These are phyloP conservation scores for Podospora conica DNA, from an alignment of 495 filamentous ascomycete species.

Conservation along the genomic window DNA sequence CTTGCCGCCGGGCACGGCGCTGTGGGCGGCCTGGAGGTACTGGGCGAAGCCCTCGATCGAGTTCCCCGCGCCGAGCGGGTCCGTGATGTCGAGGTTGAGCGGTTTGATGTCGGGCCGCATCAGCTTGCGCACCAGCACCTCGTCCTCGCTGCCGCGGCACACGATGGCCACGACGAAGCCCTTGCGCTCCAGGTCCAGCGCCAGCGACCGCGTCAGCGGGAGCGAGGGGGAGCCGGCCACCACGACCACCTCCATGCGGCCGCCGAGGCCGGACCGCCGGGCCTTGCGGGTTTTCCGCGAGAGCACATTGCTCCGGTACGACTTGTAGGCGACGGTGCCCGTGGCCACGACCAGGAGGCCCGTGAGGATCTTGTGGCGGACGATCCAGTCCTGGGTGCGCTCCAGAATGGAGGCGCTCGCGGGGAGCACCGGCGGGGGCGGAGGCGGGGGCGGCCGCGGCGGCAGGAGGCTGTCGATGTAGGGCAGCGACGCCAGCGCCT, in stretches of 20 bases:
- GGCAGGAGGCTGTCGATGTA: conserved; percentile 67
- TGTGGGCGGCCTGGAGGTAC: conserved; percentile 65
- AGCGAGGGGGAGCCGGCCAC: conserved; percentile 77
- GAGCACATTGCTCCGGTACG: conserved; percentile 55
- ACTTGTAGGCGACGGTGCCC: conserved; percentile 60
- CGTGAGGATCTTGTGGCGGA: conserved; percentile 60
- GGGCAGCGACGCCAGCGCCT: conserved; percentile 53
- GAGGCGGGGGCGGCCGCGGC: conserved; percentile 49
- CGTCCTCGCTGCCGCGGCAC: conserved; percentile 72
- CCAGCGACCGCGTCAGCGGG: conserved; percentile 72
- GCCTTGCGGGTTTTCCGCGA: conserved; percentile 66
- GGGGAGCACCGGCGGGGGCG: conserved; percentile 33
- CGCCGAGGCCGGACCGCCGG: conserved; percentile 71
- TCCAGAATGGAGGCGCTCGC: conserved; percentile 31
- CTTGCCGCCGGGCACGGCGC: conserved; percentile 63
- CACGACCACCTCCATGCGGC: conserved; percentile 82
- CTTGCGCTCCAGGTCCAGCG: conserved; percentile 77
- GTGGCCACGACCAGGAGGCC: conserved; percentile 61
- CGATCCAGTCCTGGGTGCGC: conserved; percentile 53
- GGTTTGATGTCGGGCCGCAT: conserved; percentile 73
- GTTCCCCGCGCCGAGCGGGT: conserved; percentile 46
- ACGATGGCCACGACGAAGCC: conserved; percentile 93
- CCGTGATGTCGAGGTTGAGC: conserved; percentile 73
- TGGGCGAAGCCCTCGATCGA: conserved; percentile 59
- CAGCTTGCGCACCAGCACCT: conserved; percentile 67